A percentile compares a stretch with the other conserved stretches of the same genome.
Evolutionary conservation across 305 asterid species (phyloP).

Genomic region (Caryopteris hybrid): DNA sequence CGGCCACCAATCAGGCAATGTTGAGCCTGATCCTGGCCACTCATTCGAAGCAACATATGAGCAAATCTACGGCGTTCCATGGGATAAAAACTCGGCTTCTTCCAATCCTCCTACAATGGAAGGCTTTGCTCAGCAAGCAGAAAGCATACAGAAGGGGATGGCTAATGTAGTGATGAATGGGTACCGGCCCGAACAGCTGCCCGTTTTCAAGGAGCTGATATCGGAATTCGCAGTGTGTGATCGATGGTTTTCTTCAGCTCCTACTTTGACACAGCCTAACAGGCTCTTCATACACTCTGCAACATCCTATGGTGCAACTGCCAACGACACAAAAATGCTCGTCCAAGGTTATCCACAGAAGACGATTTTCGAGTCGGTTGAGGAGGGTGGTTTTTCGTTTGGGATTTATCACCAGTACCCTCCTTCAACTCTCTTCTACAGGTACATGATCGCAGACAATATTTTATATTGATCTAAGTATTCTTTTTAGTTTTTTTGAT

Average conservation of each 20-base stretch:
- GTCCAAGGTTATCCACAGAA: constrained; percentile 72
- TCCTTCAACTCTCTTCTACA: constrained; percentile 78
- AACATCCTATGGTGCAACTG: constrained; percentile 58
- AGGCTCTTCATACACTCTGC: constrained; percentile 75
- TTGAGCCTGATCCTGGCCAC: constrained; percentile 82
- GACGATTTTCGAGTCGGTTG: constrained; percentile 75
- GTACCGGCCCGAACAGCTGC: constrained; percentile 49
- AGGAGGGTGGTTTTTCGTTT: constrained; percentile 50
- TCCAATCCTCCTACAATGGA: constrained; percentile 47
- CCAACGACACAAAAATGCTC: constrained; percentile 51
- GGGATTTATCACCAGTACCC: constrained; percentile 73
- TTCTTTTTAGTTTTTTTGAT: background rate
- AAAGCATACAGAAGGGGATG: constrained; percentile 49
- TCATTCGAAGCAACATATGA: constrained; percentile 55
- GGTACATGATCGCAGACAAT: constrained; percentile 37
- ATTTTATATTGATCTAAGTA: background rate
- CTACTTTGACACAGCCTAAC: constrained; percentile 74
- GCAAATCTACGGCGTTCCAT: constrained; percentile 55
- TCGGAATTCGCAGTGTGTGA: constrained; percentile 74
- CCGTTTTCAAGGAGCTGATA: constrained; percentile 52
- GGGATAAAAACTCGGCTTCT: constrained; percentile 27
- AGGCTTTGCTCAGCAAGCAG: constrained; percentile 80
- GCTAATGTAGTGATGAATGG: constrained; percentile 66
- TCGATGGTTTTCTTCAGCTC: constrained; percentile 76
- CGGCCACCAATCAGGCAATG: constrained; percentile 33